phyloP scores from a whole-genome alignment of 148 eudicot genomes.

The Suaeda aralocaspica region DNA sequence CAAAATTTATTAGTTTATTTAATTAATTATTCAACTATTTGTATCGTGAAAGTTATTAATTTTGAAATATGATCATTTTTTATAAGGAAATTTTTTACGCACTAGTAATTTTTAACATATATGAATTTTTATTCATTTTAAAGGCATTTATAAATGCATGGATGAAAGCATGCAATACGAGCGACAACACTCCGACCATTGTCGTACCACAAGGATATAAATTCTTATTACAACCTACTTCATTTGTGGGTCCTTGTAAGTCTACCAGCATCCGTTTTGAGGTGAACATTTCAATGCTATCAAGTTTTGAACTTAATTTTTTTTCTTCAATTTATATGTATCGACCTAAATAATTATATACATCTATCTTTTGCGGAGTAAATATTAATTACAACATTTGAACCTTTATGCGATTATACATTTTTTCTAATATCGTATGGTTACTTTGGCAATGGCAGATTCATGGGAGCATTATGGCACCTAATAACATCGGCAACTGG shows the following conservation, averaged over 20 bases:
- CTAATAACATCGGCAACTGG: constrained; percentile 3
- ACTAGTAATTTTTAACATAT: not conserved
- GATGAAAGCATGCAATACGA: constrained; percentile 3
- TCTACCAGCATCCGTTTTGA: constrained; percentile 9
- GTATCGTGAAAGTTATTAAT: no score
- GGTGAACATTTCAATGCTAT: not conserved
- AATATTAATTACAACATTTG: no score
- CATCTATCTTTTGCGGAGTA: no score
- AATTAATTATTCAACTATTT: not conserved
- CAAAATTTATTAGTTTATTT: not conserved
- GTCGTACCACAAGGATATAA: constrained; percentile 8
- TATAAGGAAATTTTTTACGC: not conserved
- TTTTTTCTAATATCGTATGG: no score
- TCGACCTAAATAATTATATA: no score
- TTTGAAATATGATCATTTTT: not conserved
- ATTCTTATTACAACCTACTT: not conserved
- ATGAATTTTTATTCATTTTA: not conserved
- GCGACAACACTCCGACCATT: not conserved
- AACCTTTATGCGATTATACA: no score
- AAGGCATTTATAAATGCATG: constrained; percentile 21
- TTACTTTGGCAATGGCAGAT: not conserved
- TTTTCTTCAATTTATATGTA: not conserved
- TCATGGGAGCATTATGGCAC: constrained; percentile 19
- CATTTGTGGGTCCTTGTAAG: constrained; percentile 9
- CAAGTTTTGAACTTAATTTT: not conserved